Base-by-base conservation (phyloP, 371 early-diverging fungal species). In the Saksenaea oblongispora region DNA sequence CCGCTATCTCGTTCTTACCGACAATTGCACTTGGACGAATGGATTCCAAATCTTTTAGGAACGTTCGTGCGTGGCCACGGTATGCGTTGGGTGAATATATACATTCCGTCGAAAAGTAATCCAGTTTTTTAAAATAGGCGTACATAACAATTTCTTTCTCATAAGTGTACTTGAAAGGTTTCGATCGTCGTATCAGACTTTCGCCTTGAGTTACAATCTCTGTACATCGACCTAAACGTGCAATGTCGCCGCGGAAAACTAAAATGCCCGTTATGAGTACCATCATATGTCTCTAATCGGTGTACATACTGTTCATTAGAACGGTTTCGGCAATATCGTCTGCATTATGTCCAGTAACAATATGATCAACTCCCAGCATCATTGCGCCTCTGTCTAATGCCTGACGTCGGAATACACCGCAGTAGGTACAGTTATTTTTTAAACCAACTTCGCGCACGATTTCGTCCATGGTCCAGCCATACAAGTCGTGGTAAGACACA, bases 101-200 rank as follows among this genome's bases (percentile, higher is more conserved):
- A 78, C 99, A 99, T 76, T 99, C 99, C 3, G 99, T 99, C 9
- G 99, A 98, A 66, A 99, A 99, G 82, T 99, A 99, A 71, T 97
- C 97, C 34, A 99, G 85, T 57, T 98, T 95, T 75, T 96, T 95
- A 72, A 95, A 95, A 75, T 98, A 99, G n/a, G 99, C 99, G 72
- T 99, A 97, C 96, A 99, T 95, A 69, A 99, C 99, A 68, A 99
- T 99, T 69, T 99, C 99, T 81, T 99, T 99, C 78, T 99, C 99
- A 69, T 99, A 99, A 0, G 98, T 97, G 72, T 97, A 97, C 73
- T 98, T 99, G 83, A 99, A 98, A 2, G 99, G 99, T 82, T 99
- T 99, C 34, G 96, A 95, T 66, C 99, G 84, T 60, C 83, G 88
- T 58, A 93, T 86, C 76, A 63, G 89, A 76, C 79, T 85, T 72